phyloP scores from a whole-genome alignment of 306 rosid species.

The Hylodesmum podocarpum region DNA sequence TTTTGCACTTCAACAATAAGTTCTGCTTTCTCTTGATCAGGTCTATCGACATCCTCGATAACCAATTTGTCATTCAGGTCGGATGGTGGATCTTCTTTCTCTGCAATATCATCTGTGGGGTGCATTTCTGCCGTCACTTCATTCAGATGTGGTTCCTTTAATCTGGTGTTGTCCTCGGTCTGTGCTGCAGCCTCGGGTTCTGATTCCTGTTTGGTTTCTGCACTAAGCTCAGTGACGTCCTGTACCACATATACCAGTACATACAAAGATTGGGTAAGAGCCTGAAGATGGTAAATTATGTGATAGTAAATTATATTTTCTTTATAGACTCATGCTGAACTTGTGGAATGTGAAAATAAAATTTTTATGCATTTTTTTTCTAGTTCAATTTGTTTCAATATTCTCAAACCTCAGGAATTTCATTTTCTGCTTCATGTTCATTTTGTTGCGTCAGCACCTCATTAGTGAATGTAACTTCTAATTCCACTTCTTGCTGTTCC shows the following conservation, averaged over 20 bases:
- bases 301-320: neutral
- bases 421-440: neutral
- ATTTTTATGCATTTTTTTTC: neutral
- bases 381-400: neutral
- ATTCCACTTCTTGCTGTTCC: neutral
- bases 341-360: neutral
- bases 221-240: neutral
- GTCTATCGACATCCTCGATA: neutral
- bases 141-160: neutral
- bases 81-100: neutral
- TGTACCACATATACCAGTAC: neutral
- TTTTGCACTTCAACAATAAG: too few relatives aligned
- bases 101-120: neutral
- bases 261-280: neutral
- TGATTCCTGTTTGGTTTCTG: too few relatives aligned
- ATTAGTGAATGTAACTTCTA: neutral
- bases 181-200: neutral
- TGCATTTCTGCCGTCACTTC: neutral
- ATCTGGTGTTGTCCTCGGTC: neutral
- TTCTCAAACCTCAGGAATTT: conserved; percentile 21
- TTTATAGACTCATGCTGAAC: neutral
- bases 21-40: neutral
- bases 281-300: too few relatives aligned
- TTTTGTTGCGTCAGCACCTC: neutral
- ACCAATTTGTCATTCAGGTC: neutral